Conservation (phyloP, 1,139 yeast genomes). For the Hanseniaspora gamundiae region DNA sequence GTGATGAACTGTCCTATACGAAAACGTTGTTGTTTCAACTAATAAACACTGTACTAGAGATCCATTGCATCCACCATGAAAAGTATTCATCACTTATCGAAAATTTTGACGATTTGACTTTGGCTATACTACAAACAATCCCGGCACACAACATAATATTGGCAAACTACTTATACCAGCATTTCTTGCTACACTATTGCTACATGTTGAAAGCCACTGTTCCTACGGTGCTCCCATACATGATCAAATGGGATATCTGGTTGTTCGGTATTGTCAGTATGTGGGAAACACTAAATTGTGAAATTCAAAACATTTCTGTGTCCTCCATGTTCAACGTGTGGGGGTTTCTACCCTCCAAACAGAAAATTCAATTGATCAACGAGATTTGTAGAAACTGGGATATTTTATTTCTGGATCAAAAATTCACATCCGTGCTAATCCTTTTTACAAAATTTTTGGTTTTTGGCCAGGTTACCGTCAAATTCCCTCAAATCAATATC, state of each 20-base stretch:
- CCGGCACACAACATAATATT: conserved; percentile 21
- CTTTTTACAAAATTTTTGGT: conserved; percentile 17
- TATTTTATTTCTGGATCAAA: conserved; percentile 11
- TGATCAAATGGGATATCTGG: conserved; percentile 20
- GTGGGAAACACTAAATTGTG: conserved; percentile 17
- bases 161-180: conserved; percentile 21
- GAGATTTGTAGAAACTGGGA: conserved; percentile 12
- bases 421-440: conserved; percentile 14
- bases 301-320: conserved; percentile 18
- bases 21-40: background rate
- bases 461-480: conserved; percentile 10
- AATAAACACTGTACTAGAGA: background rate
- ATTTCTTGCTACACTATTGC: conserved; percentile 12
- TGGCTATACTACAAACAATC: conserved; percentile 14
- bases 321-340: conserved; percentile 20
- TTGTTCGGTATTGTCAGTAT: conserved; percentile 14
- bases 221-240: background rate
- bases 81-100: background rate
- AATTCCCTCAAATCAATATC: conserved; percentile 1
- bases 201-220: background rate
- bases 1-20: background rate
- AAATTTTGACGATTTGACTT: background rate
- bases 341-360: conserved; percentile 13
- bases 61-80: background rate
- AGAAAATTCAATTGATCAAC: conserved; percentile 8